phyloP scores from a whole-genome alignment of 805 yeast genomes.

The Metschnikowia cubensis region DNA sequence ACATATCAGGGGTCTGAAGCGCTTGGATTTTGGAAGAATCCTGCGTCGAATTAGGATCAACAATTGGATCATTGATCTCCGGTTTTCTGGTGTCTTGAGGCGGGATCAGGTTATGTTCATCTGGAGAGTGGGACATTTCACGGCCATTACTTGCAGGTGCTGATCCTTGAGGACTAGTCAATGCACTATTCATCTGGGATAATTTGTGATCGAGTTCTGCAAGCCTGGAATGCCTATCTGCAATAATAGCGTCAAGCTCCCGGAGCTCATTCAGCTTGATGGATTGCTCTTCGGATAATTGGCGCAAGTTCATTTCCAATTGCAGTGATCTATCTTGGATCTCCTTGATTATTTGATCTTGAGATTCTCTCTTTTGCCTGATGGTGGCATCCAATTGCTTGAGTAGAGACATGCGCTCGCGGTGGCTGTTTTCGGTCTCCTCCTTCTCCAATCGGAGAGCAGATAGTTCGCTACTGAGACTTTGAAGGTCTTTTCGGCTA shows the following conservation, averaged over 20 bases:
- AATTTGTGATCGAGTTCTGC: conserved; percentile 4
- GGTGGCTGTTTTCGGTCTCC: conserved; percentile 16
- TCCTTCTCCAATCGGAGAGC: conserved; percentile 16
- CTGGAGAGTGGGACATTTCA: background rate
- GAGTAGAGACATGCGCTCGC: conserved; percentile 21
- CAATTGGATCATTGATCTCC: background rate
- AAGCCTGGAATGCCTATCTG: conserved; percentile 7
- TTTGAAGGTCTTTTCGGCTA: conserved; percentile 20
- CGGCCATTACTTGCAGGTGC: background rate
- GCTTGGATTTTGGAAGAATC: conserved; percentile 2
- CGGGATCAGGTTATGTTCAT: background rate
- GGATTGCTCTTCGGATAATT: conserved; percentile 8
- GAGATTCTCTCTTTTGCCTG: conserved; percentile 15
- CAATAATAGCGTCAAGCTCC: conserved; percentile 9
- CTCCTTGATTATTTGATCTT: conserved; percentile 8
- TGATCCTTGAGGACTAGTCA: background rate
- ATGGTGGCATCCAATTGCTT: conserved; percentile 24
- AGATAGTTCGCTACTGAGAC: conserved; percentile 20
- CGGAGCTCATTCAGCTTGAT: conserved; percentile 9
- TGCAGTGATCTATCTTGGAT: conserved; percentile 3
- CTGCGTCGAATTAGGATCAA: background rate
- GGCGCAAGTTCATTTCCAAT: conserved; percentile 14
- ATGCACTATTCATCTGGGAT: conserved; percentile 1
- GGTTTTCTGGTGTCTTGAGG: background rate
- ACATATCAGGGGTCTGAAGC: conserved; percentile 22